Evolutionary conservation across 768 basidiomycete species (phyloP), one percentile per base, ranked within the genome.

Genomic region (Russula foetens): DNA sequence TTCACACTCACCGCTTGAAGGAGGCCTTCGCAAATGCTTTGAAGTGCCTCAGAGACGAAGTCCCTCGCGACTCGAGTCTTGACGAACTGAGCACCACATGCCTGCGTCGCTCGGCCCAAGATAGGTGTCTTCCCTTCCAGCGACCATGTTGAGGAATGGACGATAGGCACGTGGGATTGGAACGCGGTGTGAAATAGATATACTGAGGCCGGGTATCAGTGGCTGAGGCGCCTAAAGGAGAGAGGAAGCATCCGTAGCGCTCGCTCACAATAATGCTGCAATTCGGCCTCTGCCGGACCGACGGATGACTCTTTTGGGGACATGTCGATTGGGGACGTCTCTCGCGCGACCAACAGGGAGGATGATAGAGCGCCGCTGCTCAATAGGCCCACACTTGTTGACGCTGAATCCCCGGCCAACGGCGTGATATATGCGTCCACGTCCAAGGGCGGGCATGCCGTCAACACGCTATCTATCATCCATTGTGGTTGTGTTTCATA

Each of bases 51-150:
- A 41, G 69, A 73, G 66, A 79, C 78, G 70, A 79, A 83, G 28
- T 69, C 69, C 65, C 70, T 63, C 6, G 80, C 78, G n/a, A 65
- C 70, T 31, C 69, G 70, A 17, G 74, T 79, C 67, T 75, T 79
- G 56, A 76, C 78, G 67, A 77, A 80, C 47, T 79, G 74, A 44
- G 78, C 84, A 65, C 79, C 84, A 68, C 76, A 82, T 35, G 77
- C 80, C 67, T 78, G 77, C 81, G 79, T 81, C 28, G 75, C 74
- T 31, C 72, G 77, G 50, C 80, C 66, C 53, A 80, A 77, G 67
- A 79, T 72, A 23, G 72, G 73, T 45, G 77, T 77, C 61, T 79
- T 81, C 54, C 69, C 74, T 35, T 75, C 78, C 66, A 70, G 66
- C 24, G 69, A 75, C 77, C 78, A 82, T 35, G 77, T 83, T 49